Evolutionary conservation across 345 rosid species (phyloP), one percentile per base, ranked within the genome.

Genomic region (Citrus maxima): DNA sequence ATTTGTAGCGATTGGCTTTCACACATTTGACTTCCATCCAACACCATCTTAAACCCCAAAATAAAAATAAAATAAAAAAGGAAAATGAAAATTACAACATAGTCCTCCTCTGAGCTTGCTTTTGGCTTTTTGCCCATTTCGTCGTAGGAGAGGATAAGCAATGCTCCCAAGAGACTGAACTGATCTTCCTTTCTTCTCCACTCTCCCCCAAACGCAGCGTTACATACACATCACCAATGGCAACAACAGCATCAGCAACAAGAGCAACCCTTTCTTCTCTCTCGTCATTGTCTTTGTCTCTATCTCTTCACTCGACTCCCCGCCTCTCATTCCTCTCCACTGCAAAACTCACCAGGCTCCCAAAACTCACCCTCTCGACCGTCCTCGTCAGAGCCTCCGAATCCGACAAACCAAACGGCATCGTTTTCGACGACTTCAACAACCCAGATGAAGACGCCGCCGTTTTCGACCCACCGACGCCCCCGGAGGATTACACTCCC

Each of bases 401-500:
- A 21, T 79, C 78, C 67, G 82, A 84, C 86, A 65, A 81, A 35
- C 77, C 89, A 25, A 73, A 75, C 70, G 84, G 89, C 79, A 70
- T 76, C 70, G 90, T 88, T 88, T 88, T 89, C 83, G 93, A 88
- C 54, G 80, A 84, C 35, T 7, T 73, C 67, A 80, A 82, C 66
- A 46, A 46, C 51, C 84, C 87, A 5, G 87, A 85, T 14, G 88
- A 84, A 3, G 86, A 84, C 6, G 88, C 92, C 34, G 42, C 78
- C 77, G 82, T 84, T 6, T 92, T 85, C 83, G 94, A 89, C 64
- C 94, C 98, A 0, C 92, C 98, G 0, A 62, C 83, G 30, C 89
- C 86, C 4, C 99, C 94, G 0, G 93, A 91, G 13, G 90, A 90
- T 18, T 93, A 73, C 89, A 78, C 77, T 51, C 74, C 89, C 0